Evolutionary conservation across 2,329 filamentous ascomycete species (phyloP), one percentile per base, ranked within the genome.

Genomic region (Fusarium bulbicola): DNA sequence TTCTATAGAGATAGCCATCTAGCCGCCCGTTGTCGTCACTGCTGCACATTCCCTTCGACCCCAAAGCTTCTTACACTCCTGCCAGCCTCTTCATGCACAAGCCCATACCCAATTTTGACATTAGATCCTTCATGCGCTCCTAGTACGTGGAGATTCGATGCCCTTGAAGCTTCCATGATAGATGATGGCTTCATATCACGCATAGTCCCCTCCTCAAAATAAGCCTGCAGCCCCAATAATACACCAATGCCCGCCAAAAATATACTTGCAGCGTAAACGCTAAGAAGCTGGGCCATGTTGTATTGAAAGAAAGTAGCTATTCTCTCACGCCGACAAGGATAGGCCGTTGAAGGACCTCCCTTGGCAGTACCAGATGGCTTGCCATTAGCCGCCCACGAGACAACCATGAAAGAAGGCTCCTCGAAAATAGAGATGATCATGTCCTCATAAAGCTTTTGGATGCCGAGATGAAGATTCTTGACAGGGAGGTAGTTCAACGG

Each of bases 161-260:
- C 57, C 1, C 42, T 9, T 0, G 45, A 67, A 0, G 68, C 63
- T 14, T 47, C 49, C 0, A 75, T 54, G 0, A 75, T 68, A 0
- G 66, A 73, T 0, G 69, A 68, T 3, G 63, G 62, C 15, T 67
- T 68, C 63, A 72, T 68, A 9, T 73, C 57, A 0, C 58, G 72
- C 58, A 68, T 63, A 4, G 6, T 1, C 0, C 72, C 72, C 2
- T 71, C 66, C 3, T 71, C 66, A 0, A 7, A 37, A 12, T 39
- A 62, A 0, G 60, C 66, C 8, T 59, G 28, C 0, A 63, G 0
- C 0, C 60, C 54, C 0, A 66, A 7, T 1, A 63, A 5, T 1
- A 66, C 46, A 0, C 60, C 34, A 3, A 14, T 10, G 0, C 5
- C 1, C 0, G 70, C 63, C 0, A 75, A 1, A 0, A 16, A 16